Evolutionary conservation across 495 filamentous ascomycete species (phyloP).

Genomic region (Beverwykella pulmonaria): DNA sequence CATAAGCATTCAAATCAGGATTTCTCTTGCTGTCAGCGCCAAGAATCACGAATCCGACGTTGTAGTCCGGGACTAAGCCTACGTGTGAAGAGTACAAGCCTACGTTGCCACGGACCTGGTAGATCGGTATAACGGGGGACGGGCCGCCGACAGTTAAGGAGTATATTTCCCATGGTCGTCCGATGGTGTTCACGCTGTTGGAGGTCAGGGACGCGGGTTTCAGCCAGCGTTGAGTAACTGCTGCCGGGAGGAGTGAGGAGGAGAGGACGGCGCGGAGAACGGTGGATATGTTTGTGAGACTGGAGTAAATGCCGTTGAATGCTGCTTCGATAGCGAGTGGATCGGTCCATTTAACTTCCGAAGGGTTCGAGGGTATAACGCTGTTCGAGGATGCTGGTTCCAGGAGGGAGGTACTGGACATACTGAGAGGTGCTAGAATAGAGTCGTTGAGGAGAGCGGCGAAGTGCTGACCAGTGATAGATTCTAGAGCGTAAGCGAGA

Average conservation of each 20-base stretch:
- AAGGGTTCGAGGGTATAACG: background rate
- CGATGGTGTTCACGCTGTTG: constrained; percentile 52
- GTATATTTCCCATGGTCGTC: constrained; percentile 52
- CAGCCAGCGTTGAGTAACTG: constrained; percentile 49
- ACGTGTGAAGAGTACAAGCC: constrained; percentile 29
- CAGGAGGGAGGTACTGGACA: background rate
- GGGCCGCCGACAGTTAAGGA: constrained; percentile 27
- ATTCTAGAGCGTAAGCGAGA: constrained; percentile 10
- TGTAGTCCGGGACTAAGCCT: constrained; percentile 33
- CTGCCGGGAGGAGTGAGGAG: constrained; percentile 48
- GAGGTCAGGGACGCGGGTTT: constrained; percentile 57
- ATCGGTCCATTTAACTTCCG: background rate
- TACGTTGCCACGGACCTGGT: constrained; percentile 36
- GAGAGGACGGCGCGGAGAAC: constrained; percentile 51
- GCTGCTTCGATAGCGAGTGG: background rate
- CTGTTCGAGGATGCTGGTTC: background rate
- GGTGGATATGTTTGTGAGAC: background rate
- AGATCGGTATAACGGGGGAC: constrained; percentile 37
- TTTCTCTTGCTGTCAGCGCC: constrained; percentile 27
- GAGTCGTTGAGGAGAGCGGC: background rate
- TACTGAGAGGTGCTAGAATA: constrained; percentile 4
- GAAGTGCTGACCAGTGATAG: background rate
- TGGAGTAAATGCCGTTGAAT: constrained; percentile 9
- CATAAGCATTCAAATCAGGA: constrained; percentile 18
- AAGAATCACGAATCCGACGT: constrained; percentile 30